A percentile compares a stretch with the other conserved stretches of the same genome.
Evolutionary conservation across 2,329 filamentous ascomycete genomes (phyloP).

Genomic region (Lasiodiplodia gonubiensis): DNA sequence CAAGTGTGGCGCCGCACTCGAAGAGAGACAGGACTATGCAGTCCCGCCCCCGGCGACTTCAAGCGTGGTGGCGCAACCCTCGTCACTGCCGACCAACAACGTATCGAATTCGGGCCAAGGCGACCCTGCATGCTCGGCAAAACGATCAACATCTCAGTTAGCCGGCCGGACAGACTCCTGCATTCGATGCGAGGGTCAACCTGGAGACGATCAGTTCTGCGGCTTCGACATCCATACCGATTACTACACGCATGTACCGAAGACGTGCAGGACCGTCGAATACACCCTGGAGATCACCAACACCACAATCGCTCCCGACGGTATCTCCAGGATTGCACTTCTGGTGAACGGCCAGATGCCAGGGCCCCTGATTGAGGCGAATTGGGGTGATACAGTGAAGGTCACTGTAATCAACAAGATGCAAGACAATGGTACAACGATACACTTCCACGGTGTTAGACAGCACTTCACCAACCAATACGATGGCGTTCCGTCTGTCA

Average conservation of each 20-base stretch:
- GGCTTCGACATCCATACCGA: constrained; percentile 44
- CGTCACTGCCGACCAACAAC: not conserved
- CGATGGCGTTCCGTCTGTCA: constrained; percentile 62
- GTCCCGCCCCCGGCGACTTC: not conserved
- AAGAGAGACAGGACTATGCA: constrained; percentile 8
- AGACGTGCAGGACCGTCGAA: constrained; percentile 48
- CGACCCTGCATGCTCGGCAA: not conserved
- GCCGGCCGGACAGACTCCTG: constrained; percentile 27
- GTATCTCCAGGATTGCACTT: constrained; percentile 47
- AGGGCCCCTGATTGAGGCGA: constrained; percentile 51
- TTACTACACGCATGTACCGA: constrained; percentile 45
- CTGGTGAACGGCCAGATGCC: constrained; percentile 56
- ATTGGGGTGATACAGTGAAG: constrained; percentile 55
- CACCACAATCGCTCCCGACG: constrained; percentile 53
- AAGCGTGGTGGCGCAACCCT: constrained; percentile 6
- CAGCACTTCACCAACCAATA: constrained; percentile 61
- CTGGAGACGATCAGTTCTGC: constrained; percentile 40
- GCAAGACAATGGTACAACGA: constrained; percentile 63
- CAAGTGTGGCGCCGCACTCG: constrained; percentile 12
- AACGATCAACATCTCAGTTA: not conserved
- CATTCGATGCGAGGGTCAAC: constrained; percentile 41
- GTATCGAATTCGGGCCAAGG: not conserved
- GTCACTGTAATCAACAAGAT: constrained; percentile 57
- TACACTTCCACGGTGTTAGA: constrained; percentile 69
- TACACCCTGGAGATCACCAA: constrained; percentile 54